Conservation (phyloP, 257 asterid species). For the Ilex aquifolium region DNA sequence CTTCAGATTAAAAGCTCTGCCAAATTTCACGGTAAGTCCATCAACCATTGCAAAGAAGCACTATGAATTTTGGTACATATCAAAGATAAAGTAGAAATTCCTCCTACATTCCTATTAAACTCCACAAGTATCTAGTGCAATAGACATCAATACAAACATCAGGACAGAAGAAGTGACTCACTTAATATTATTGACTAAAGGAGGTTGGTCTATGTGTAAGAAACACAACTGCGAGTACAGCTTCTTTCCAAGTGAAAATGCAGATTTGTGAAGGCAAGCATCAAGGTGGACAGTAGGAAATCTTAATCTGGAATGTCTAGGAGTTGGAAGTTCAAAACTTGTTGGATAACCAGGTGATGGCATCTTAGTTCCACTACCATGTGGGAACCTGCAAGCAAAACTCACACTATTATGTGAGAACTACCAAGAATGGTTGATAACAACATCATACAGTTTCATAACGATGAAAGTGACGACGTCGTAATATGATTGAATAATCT, state of each 20-base stretch:
- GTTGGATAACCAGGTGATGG: conserved; percentile 7
- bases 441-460: too few relatives aligned
- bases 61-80: background rate
- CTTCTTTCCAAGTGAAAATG: conserved; percentile 12
- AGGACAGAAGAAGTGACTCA: conserved; percentile 14
- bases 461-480: too few relatives aligned
- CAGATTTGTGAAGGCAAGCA: conserved; percentile 18
- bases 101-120: background rate
- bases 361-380: conserved; percentile 11
- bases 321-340: conserved; percentile 3
- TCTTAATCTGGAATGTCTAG: conserved; percentile 1
- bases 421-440: too few relatives aligned
- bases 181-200: conserved; percentile 16
- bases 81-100: background rate
- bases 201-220: conserved; percentile 11
- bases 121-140: conserved; percentile 1
- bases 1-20: conserved; percentile 3
- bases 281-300: background rate
- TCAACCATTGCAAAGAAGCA: background rate
- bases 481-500: too few relatives aligned
- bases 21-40: background rate
- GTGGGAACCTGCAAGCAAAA: background rate
- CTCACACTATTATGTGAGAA: background rate
- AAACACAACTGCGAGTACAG: conserved; percentile 11
- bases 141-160: conserved; percentile 4